phyloP scores from a whole-genome alignment of 176 grass and related monocot species.

The Secale cereale region DNA sequence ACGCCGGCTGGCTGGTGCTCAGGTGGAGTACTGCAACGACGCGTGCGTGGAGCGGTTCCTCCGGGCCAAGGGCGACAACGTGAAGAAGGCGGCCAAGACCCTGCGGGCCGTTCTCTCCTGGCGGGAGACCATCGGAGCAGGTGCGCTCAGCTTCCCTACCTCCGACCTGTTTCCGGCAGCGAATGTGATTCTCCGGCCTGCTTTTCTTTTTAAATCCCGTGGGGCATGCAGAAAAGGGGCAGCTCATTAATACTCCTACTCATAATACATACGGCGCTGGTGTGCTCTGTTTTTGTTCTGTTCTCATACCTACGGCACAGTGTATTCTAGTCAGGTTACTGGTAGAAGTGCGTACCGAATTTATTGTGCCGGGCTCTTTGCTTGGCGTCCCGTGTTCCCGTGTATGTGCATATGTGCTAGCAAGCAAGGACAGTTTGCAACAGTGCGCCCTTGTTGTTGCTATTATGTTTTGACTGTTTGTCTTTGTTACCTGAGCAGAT shows the following conservation, averaged over 20 bases:
- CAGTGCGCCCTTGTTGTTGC: slow-evolving; percentile 15
- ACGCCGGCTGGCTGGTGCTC: neutral
- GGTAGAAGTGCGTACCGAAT: neutral
- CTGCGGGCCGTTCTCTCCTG: slow-evolving; percentile 81
- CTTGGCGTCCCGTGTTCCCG: neutral
- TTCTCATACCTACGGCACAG: slow-evolving; percentile 37
- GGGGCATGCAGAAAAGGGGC: slow-evolving; percentile 11
- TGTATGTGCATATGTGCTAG: no score
- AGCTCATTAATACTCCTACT: slow-evolving; percentile 13
- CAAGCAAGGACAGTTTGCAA: slow-evolving; percentile 21
- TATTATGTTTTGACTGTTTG: neutral
- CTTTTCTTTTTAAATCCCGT: slow-evolving; percentile 23
- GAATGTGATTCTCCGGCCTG: neutral
- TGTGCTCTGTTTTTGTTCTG: slow-evolving; percentile 15
- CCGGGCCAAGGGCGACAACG: slow-evolving; percentile 58
- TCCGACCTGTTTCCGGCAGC: neutral
- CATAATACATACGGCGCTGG: neutral
- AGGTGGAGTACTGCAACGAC: slow-evolving; percentile 96
- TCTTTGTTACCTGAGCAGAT: slow-evolving; percentile 34
- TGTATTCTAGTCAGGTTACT: slow-evolving; percentile 31
- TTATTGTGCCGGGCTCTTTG: slow-evolving; percentile 25
- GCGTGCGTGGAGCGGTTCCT: slow-evolving; percentile 80
- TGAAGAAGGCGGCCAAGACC: slow-evolving; percentile 94
- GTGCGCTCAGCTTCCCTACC: slow-evolving; percentile 17
- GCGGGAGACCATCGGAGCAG: slow-evolving; percentile 80